phyloP scores from a whole-genome alignment of 495 filamentous ascomycete genomes.

The Extremus antarcticus region DNA sequence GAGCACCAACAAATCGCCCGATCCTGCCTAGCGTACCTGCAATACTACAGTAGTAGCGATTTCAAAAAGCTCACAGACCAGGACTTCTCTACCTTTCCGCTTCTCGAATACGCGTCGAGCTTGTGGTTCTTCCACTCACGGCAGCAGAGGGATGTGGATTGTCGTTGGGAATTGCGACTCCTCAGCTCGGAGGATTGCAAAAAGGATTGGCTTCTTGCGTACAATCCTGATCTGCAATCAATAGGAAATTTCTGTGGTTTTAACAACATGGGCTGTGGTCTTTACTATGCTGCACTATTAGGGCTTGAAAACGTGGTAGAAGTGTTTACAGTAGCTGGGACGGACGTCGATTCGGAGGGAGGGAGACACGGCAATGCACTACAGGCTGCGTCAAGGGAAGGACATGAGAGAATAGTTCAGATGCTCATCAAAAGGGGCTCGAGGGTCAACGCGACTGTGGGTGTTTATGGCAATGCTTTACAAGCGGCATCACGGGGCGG shows the following conservation, averaged over 20 bases:
- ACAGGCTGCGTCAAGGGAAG: slow-evolving; percentile 13
- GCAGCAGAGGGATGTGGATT: no score
- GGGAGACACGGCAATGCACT: slow-evolving; percentile 22
- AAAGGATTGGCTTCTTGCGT: no score
- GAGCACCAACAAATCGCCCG: no score
- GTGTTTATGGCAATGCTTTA: slow-evolving; percentile 13
- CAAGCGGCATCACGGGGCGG: slow-evolving; percentile 9
- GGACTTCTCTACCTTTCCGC: no score
- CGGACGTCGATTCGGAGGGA: slow-evolving; percentile 16
- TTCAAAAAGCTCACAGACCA: no score
- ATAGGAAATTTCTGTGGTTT: not conserved
- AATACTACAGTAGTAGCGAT: no score
- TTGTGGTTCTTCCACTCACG: no score
- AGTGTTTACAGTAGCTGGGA: not conserved
- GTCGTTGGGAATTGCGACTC: no score
- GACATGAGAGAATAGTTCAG: slow-evolving; percentile 11
- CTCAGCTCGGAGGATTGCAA: no score
- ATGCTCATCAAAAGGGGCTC: slow-evolving; percentile 16
- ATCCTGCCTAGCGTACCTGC: no score
- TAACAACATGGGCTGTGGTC: not conserved
- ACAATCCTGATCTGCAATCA: no score
- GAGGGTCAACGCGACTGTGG: slow-evolving; percentile 19
- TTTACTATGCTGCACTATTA: slow-evolving; percentile 20
- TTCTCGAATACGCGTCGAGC: no score
- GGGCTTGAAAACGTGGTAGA: slow-evolving; percentile 6